Evolutionary conservation across 257 asterid species (phyloP), one percentile per base, ranked within the genome.

Genomic region (Solanum bulbocastanum): DNA sequence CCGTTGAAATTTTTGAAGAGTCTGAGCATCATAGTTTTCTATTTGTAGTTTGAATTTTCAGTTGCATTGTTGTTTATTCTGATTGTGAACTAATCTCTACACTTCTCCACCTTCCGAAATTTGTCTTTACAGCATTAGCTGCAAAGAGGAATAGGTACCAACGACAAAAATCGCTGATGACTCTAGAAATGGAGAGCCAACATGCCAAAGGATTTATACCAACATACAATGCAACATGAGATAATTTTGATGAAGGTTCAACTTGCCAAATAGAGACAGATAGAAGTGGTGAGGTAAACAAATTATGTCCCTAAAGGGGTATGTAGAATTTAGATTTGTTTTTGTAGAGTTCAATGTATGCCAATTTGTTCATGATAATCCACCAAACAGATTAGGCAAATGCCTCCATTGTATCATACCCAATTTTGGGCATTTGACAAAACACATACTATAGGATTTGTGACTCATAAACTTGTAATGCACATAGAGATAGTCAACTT

Each of bases 131-230:
- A 97, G 99, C 99, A 87, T 92, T 96, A 79, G 96, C 99, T 14
- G 98, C 98, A 40, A 95, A 95, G 92, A 94, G 99, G 90, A 96
- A 94, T 56, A 91, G 94, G 89, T 95, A 97, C 79, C 98, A 96
- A 22, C 89, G 99, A 78, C 98, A 96, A 85, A 97, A 97, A 83
- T 96, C 99, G 2, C 87, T 96, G 92, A 93, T 93, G 95, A 89
- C 94, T 66, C 95, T 97, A 33, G 99, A 97, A 92, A 94, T 97
- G 99, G 99, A 97, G 92, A 96, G 98, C 93, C 99, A 96, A 75
- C 99, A 97, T 81, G 99, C 99, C 73, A 97, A 97, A 92, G 99
- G 99, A 88, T 94, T 93, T 88, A 93, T 95, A 84, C 99, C 99
- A 5, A 91, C 95, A 30, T 93, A 95, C 91, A 91, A 88, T 40